Conservation (phyloP, 345 rosid species). For the Trapa bicornis region DNA sequence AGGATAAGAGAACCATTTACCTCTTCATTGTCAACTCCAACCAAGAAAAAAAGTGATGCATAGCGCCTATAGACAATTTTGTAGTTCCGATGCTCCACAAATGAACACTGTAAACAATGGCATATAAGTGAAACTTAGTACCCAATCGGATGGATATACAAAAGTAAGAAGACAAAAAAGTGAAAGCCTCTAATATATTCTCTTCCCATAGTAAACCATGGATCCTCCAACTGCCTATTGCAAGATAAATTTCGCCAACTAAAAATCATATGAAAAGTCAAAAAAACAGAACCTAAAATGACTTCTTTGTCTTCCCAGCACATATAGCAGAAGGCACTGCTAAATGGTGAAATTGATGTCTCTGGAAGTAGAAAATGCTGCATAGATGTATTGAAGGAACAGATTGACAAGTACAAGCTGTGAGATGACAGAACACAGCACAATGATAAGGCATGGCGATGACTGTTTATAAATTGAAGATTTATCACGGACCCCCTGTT, state of each 20-base stretch:
- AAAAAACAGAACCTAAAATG: not conserved
- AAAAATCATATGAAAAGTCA: not conserved
- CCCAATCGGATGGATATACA: not conserved
- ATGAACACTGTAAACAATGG: conserved; percentile 57
- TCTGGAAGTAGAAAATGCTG: not conserved
- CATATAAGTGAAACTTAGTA: not conserved
- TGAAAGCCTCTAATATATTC: not conserved
- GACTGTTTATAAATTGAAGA: not conserved
- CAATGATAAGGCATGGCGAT: too few relatives aligned
- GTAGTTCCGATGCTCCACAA: conserved; percentile 96
- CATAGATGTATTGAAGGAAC: not conserved
- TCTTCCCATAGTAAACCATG: not conserved
- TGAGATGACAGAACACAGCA: not conserved
- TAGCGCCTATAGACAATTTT: conserved; percentile 91
- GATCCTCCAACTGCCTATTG: not conserved
- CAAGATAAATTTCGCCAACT: not conserved
- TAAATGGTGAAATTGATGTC: not conserved
- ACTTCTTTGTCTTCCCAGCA: not conserved
- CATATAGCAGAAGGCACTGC: not conserved
- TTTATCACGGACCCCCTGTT: not conserved
- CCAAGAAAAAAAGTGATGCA: conserved; percentile 89
- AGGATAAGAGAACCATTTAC: conserved; percentile 24
- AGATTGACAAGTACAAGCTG: not conserved
- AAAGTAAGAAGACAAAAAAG: not conserved
- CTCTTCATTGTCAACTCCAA: conserved; percentile 92